These are phyloP conservation scores for Niveomyces coronatus DNA, from an alignment of 2,329 filamentous ascomycete genomes.

Conservation along the genomic window DNA sequence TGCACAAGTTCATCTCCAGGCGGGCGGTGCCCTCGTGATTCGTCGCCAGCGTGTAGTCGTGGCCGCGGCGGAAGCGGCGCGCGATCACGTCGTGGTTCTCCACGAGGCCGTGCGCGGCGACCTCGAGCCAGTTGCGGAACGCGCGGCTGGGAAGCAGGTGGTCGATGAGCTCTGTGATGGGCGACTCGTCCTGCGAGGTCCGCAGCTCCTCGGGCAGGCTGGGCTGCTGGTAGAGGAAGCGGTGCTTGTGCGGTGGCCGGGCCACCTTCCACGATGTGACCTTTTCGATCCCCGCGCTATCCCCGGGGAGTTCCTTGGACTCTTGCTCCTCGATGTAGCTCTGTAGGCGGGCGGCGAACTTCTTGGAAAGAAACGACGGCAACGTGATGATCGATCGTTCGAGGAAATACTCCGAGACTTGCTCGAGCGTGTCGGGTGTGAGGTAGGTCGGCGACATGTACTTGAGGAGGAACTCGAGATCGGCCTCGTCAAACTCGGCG, in stretches of 20 bases:
- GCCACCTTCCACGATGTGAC: constrained; percentile 62
- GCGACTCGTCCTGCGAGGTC: constrained; percentile 34
- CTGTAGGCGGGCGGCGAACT: constrained; percentile 63
- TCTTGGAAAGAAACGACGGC: constrained; percentile 64
- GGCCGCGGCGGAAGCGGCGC: constrained; percentile 73
- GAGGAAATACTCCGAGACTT: constrained; percentile 68
- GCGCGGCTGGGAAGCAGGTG: constrained; percentile 72
- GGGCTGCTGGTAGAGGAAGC: constrained; percentile 71
- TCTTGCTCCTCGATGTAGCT: constrained; percentile 61
- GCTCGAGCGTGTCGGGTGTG: constrained; percentile 80
- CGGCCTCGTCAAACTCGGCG: constrained; percentile 58
- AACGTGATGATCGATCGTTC: constrained; percentile 79
- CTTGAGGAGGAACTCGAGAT: constrained; percentile 81
- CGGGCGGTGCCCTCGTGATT: constrained; percentile 68
- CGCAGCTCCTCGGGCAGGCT: constrained; percentile 27
- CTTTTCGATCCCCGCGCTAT: constrained; percentile 46
- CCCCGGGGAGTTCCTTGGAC: constrained; percentile 31
- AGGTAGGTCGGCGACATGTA: constrained; percentile 87
- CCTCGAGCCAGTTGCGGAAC: constrained; percentile 82
- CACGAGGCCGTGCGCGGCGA: constrained; percentile 67
- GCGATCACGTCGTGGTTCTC: constrained; percentile 70
- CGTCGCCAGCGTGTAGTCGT: constrained; percentile 89
- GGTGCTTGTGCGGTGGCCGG: constrained; percentile 87
- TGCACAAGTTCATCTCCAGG: constrained; percentile 75
- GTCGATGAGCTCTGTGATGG: constrained; percentile 70